A percentile compares a stretch with the other conserved stretches of the same genome.
Evolutionary conservation across 2,329 filamentous ascomycete species (phyloP).

Genomic region (Alternaria atra): DNA sequence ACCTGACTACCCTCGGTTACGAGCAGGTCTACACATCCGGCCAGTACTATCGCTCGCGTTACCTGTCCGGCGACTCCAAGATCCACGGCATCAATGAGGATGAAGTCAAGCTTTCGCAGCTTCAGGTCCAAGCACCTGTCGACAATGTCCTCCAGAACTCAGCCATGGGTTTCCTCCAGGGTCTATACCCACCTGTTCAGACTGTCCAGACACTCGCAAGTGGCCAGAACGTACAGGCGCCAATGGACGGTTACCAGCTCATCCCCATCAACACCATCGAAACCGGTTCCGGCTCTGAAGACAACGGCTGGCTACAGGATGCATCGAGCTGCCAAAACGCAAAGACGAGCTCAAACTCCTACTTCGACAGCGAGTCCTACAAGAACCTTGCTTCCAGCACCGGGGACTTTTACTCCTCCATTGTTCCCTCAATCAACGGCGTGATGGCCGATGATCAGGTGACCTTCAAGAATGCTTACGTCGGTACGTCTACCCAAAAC

Average conservation of each 20-base stretch:
- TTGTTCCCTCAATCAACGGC: conserved; percentile 62
- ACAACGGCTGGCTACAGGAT: conserved; percentile 67
- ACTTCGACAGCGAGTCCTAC: conserved; percentile 64
- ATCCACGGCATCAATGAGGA: conserved; percentile 74
- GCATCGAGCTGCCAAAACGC: conserved; percentile 65
- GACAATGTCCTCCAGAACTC: conserved; percentile 84
- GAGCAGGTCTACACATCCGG: conserved; percentile 77
- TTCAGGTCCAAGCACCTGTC: conserved; percentile 75
- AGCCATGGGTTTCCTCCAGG: conserved; percentile 82
- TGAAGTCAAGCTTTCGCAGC: conserved; percentile 72
- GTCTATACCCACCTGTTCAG: conserved; percentile 79
- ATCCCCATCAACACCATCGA: conserved; percentile 74
- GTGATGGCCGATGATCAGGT: conserved; percentile 60
- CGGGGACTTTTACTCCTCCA: conserved; percentile 61
- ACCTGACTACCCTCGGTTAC: conserved; percentile 82
- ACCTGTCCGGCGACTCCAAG: conserved; percentile 70
- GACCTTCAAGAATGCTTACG: conserved; percentile 70
- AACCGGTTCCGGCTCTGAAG: conserved; percentile 67
- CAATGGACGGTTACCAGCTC: conserved; percentile 83
- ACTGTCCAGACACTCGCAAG: conserved; percentile 72
- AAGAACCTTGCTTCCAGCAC: conserved; percentile 58
- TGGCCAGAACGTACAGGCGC: conserved; percentile 70
- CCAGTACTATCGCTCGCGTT: conserved; percentile 77
- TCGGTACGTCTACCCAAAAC: conserved; percentile 58
- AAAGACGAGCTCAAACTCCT: conserved; percentile 66